Evolutionary conservation across 352 stramenopile genomes (phyloP), one percentile per base, ranked within the genome.

Genomic region (Thraustochytrium striatum): DNA sequence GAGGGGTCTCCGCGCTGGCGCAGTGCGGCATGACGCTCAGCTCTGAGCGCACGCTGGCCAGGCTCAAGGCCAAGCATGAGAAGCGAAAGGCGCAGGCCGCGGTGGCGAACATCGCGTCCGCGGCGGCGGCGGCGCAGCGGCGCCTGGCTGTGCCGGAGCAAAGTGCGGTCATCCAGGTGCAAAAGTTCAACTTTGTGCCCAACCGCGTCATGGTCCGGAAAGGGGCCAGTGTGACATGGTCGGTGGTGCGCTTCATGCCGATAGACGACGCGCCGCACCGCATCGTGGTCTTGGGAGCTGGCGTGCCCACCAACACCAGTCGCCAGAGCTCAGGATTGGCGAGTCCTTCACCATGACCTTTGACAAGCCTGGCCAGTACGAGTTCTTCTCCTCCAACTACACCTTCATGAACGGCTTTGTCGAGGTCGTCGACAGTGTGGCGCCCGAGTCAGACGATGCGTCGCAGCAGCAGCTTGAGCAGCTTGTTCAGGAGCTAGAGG

Each of bases 121-220:
- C 43, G 1, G 65, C 30, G 5, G 41, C 65, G 19, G 65, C 30
- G 19, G 43, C 30, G 52, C 43, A 75, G 25, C 28, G 65, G 16
- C n/a, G 52, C 41, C 47, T 16, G 25, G 25, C 16, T 16, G 47
- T 55, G 47, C 47, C 47, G 25, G 47, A 55, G 47, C 47, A 55
- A 25, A 55, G 47, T 25, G n/a, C 65, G 11, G 43, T 75, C 35
- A 38, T 75, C 21, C 43, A 38, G 5, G 44, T 75, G 43, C 39
- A 30, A 35, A 75, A 75, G n/a, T 75, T 75, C 39, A 30, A 61
- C 19, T 75, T 75, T 38, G 65, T 75, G 43, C 65, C 65, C 7
- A 75, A 75, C 25, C 32, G 39, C 21, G 65, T 62, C n/a, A 43
- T 75, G 32, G 65, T 75, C 0, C 44, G 43, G 1, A 16, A 30